These are phyloP conservation scores for Penicillium sp. DNA, from an alignment of 2,329 filamentous ascomycete species.

Conservation along the genomic window DNA sequence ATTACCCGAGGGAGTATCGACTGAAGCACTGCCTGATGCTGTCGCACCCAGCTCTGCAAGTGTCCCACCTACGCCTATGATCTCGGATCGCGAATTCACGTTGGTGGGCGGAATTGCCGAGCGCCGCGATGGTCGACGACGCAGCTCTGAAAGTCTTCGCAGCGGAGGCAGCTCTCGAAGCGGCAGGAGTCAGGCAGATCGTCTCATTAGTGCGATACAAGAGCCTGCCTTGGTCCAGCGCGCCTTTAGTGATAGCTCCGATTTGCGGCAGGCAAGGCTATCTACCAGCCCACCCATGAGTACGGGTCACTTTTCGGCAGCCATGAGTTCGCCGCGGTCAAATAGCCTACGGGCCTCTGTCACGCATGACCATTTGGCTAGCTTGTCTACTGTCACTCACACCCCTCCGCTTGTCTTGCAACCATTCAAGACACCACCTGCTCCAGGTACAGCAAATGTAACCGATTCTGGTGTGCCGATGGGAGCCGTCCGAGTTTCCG, in stretches of 20 bases:
- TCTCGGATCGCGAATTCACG: conserved; percentile 43
- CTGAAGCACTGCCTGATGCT: neutral
- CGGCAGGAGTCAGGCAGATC: conserved; percentile 44
- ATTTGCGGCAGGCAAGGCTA: conserved; percentile 6
- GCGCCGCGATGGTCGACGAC: conserved; percentile 20
- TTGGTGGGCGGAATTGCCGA: conserved; percentile 38
- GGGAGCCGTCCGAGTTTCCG: conserved; percentile 36
- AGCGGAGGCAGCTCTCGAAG: conserved; percentile 43
- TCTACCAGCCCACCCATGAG: conserved; percentile 17
- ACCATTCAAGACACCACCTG: conserved; percentile 26
- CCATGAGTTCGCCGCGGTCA: conserved; percentile 11
- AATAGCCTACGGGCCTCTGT: conserved; percentile 3
- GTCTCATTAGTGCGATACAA: conserved; percentile 49
- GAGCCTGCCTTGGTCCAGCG: conserved; percentile 35
- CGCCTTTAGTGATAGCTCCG: conserved; percentile 19
- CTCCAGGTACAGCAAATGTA: conserved; percentile 35
- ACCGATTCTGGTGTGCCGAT: conserved; percentile 42
- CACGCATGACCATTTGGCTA: conserved; percentile 16
- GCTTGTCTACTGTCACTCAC: conserved; percentile 21
- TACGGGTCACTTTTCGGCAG: neutral
- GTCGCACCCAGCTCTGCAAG: neutral
- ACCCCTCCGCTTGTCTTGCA: conserved; percentile 22
- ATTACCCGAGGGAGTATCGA: conserved; percentile 50
- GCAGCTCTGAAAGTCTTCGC: conserved; percentile 33
- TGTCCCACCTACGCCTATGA: conserved; percentile 36